These are phyloP conservation scores for Boletus fagicola DNA, from an alignment of 768 basidiomycete species.

Conservation along the genomic window DNA sequence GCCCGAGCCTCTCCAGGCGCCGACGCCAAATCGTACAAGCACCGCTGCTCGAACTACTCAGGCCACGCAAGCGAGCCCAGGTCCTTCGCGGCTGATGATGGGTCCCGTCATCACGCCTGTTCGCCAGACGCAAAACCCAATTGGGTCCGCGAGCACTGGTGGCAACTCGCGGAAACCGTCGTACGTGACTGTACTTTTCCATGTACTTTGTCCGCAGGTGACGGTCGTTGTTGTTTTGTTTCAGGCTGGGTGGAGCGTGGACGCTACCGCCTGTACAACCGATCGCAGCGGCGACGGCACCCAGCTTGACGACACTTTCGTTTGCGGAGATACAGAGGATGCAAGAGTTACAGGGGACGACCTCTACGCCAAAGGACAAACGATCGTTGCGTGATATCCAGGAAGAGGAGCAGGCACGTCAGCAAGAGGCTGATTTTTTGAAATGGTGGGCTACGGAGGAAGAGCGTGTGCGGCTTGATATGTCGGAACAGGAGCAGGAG, in stretches of 20 bases:
- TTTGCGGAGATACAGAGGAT: constrained; percentile 83
- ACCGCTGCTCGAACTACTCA: constrained; percentile 16
- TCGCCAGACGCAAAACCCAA: constrained; percentile 39
- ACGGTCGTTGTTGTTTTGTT: background rate
- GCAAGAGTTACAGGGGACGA: constrained; percentile 55
- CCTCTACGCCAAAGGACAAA: constrained; percentile 44
- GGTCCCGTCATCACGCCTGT: constrained; percentile 68
- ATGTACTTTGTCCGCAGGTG: background rate
- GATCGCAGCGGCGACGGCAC: constrained; percentile 33
- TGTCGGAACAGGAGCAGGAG: constrained; percentile 13
- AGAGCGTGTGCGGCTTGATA: constrained; percentile 58
- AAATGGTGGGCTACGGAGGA: constrained; percentile 90
- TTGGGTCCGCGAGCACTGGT: constrained; percentile 22
- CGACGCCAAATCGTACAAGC: background rate
- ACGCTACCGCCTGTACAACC: constrained; percentile 52
- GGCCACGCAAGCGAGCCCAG: constrained; percentile 24
- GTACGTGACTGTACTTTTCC: constrained; percentile 37
- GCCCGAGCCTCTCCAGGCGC: background rate
- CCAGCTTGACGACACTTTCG: constrained; percentile 43
- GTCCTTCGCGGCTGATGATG: constrained; percentile 35
- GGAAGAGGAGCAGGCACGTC: constrained; percentile 69
- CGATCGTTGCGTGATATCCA: constrained; percentile 80
- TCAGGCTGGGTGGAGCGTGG: constrained; percentile 56
- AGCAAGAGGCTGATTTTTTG: constrained; percentile 76
- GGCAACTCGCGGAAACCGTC: constrained; percentile 42